phyloP scores from a whole-genome alignment of 371 early-diverging fungal genomes.

The Syncephalastrum racemosum region DNA sequence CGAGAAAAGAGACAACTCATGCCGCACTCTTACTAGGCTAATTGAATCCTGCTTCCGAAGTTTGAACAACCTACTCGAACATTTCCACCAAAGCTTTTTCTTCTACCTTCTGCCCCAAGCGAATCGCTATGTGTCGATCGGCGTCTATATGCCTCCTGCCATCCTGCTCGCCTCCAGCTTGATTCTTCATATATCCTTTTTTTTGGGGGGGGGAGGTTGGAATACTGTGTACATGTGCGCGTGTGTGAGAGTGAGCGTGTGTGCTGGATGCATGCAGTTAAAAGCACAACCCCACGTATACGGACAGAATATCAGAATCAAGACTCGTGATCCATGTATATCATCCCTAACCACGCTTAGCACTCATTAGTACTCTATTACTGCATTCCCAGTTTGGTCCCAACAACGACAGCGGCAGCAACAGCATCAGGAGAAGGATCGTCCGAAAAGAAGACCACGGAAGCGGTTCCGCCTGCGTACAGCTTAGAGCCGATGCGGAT shows the following conservation, averaged over 20 bases:
- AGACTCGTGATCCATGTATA: not conserved
- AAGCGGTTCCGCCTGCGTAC: constrained; percentile 26
- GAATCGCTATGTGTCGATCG: constrained; percentile 81
- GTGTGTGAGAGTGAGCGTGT: too few species aligned
- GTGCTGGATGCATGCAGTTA: not conserved
- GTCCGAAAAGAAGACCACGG: constrained; percentile 6
- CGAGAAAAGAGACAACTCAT: not conserved
- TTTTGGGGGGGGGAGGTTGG: too few species aligned
- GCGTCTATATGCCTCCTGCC: constrained; percentile 85
- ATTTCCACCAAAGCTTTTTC: constrained; percentile 95
- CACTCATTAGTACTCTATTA: constrained; percentile 46
- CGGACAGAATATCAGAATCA: not conserved
- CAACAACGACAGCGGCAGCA: constrained; percentile 15
- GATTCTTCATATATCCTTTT: constrained; percentile 60
- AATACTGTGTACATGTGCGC: not conserved
- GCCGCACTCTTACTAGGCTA: constrained; percentile 43
- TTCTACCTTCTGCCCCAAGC: constrained; percentile 88
- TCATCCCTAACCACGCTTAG: constrained; percentile 38
- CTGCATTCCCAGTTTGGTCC: constrained; percentile 31
- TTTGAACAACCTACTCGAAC: constrained; percentile 91
- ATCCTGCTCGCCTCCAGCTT: constrained; percentile 69
- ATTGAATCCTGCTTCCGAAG: constrained; percentile 85
- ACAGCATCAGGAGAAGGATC: constrained; percentile 8
- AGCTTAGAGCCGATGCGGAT: constrained; percentile 27
- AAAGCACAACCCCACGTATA: too few species aligned